Base-by-base conservation (phyloP, 2,329 filamentous ascomycete species). In the Coniochaeta hoffmannii region DNA sequence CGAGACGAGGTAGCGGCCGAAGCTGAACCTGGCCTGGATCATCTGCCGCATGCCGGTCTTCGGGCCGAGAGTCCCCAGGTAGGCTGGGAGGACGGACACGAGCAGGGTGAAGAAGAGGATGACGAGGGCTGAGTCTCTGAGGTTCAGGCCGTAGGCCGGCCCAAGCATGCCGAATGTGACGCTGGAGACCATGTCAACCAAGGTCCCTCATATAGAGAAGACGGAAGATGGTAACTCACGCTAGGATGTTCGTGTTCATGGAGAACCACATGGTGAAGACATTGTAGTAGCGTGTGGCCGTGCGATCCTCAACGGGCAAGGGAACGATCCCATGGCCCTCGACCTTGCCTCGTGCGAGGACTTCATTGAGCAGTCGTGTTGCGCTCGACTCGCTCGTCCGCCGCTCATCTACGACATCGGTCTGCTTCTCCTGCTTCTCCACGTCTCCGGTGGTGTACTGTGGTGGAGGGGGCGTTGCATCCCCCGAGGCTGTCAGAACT, bases 1-100 rank as follows among this genome's bases (percentile, higher is more conserved):
- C 0, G 77, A 79, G 32, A 84, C 79, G 19, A 81, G 69, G 62
- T 83, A 85, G 38, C 77, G 74, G 17, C 76, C 82, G 64, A 85
- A 87, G 38, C 78, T 80, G 66, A 80, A 87, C 22, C 84, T 74
- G 4, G 84, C 83, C 60, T 84, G 81, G 8, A 87, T 77, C 76
- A 87, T 83, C 66, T 86, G 83, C 15, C 83, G 75, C 76, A 87
- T 79, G 41, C 83, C 84, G 10, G 82, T 85, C 66, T 78, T 79
- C 4, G 83, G 80, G 0, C 83, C 82, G 53, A 84, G 68, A 0
- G 78, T 83, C 41, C 76, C 76, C 26, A 86, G 69, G 61, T 79
- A 84, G 3, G 80, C 82, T 0, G 82, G 78, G 0, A 78, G 71
- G 7, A 77, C 57, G 0, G 78, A 78, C 1, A 78, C 79, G 26